Conservation (phyloP, 2,329 filamentous ascomycete genomes). For the Sporothrix pallida region DNA sequence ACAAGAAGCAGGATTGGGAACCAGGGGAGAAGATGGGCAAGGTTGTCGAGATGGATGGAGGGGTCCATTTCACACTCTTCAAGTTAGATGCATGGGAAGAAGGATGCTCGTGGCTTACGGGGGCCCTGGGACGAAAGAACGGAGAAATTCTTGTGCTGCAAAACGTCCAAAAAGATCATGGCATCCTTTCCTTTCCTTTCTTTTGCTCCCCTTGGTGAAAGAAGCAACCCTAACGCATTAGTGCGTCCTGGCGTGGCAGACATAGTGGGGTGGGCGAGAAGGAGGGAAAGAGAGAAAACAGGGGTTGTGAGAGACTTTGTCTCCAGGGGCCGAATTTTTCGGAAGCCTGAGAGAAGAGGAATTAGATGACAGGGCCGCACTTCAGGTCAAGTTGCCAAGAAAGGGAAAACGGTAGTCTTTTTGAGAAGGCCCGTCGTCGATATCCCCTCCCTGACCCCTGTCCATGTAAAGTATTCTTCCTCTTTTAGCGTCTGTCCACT, state of each 20-base stretch:
- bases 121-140: background rate
- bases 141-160: conserved; percentile 12
- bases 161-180: background rate
- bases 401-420: conserved; percentile 18
- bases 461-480: conserved; percentile 3
- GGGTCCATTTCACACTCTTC: background rate
- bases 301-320: conserved; percentile 9
- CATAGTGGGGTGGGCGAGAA: conserved; percentile 24
- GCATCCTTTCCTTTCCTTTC: background rate
- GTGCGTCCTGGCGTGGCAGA: conserved; percentile 28
- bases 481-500: background rate
- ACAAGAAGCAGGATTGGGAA: conserved; percentile 25
- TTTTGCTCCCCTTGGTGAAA: conserved; percentile 1
- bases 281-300: conserved; percentile 18
- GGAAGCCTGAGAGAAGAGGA: background rate
- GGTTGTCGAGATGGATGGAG: conserved; percentile 8
- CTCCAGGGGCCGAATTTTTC: background rate
- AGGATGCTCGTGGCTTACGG: conserved; percentile 18
- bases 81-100: background rate
- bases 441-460: conserved; percentile 6
- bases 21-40: conserved; percentile 17
- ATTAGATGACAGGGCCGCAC: conserved; percentile 19
- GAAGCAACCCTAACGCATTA: background rate
- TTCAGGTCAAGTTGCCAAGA: background rate
- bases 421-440: conserved; percentile 18